Percentiles rank a stretch among this genome's conserved stretches.
phyloP scores from a whole-genome alignment of 1,139 yeast species.

The Tardiomyces digboiensis region DNA sequence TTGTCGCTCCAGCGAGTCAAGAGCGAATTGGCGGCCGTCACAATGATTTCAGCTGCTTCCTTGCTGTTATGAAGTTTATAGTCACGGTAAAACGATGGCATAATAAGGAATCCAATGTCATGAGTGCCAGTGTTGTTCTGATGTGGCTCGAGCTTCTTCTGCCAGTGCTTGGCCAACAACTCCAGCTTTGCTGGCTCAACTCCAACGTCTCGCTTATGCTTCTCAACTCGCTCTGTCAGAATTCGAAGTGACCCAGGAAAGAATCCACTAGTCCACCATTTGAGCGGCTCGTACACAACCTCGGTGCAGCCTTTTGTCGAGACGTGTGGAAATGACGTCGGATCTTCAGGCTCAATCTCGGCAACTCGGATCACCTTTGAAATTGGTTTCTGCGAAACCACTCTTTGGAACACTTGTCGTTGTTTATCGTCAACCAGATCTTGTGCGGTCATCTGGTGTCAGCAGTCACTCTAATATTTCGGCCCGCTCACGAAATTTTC shows the following conservation, averaged over 20 bases:
- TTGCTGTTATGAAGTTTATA: constrained; percentile 12
- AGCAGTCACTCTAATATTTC: too few species aligned
- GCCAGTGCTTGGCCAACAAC: constrained; percentile 20
- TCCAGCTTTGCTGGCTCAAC: constrained; percentile 14
- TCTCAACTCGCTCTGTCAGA: constrained; percentile 15
- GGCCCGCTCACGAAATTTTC: too few species aligned
- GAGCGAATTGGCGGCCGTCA: constrained; percentile 21
- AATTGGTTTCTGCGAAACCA: not conserved
- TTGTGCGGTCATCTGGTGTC: not conserved
- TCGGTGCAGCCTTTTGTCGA: not conserved
- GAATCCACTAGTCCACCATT: constrained; percentile 23
- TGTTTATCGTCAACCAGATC: not conserved
- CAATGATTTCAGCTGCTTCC: constrained; percentile 15
- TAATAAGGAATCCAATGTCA: constrained; percentile 23
- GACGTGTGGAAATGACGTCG: not conserved
- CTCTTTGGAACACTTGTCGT: not conserved
- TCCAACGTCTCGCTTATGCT: constrained; percentile 3
- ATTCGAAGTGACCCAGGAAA: constrained; percentile 22
- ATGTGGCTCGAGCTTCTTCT: constrained; percentile 15
- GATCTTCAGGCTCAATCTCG: not conserved
- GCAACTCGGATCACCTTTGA: not conserved
- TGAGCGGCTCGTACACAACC: constrained; percentile 1
- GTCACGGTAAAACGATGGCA: constrained; percentile 21
- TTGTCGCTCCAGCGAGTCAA: constrained; percentile 18
- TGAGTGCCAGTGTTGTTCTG: constrained; percentile 22